Percentiles rank a stretch among this genome's conserved stretches.
These are phyloP conservation scores for Cyclostephanos invisitatus DNA, from an alignment of 108 stramenopile genomes.

Conservation along the genomic window DNA sequence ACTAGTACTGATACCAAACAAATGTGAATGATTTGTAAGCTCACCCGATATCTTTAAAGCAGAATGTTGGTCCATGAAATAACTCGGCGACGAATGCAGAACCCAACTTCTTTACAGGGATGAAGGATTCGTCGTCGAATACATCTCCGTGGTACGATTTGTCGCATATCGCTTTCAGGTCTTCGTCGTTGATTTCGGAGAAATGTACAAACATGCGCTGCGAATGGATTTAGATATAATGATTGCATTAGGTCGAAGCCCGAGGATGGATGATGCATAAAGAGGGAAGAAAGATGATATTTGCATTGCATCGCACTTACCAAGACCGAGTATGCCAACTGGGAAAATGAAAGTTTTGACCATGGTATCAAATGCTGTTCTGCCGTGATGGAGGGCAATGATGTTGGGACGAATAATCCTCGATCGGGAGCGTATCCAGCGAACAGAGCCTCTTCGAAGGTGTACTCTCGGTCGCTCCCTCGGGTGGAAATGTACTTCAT, in stretches of 20 bases:
- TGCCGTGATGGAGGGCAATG: constrained; percentile 53
- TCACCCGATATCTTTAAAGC: constrained; percentile 92
- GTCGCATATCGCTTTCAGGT: constrained; percentile 51
- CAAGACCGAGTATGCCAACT: constrained; percentile 62
- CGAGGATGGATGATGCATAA: not conserved
- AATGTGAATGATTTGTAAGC: constrained; percentile 5
- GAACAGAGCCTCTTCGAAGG: constrained; percentile 79
- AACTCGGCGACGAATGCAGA: constrained; percentile 74
- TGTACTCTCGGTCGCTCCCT: constrained; percentile 33
- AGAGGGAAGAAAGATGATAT: not conserved
- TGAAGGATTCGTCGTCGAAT: constrained; percentile 39
- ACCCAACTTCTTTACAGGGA: constrained; percentile 48
- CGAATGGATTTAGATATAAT: not conserved
- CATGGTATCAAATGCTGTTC: constrained; percentile 48
- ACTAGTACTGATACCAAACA: not conserved
- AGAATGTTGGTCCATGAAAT: constrained; percentile 91
- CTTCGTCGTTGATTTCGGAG: constrained; percentile 50
- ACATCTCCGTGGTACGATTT: constrained; percentile 52
- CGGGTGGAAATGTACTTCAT: constrained; percentile 83
- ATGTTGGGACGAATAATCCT: constrained; percentile 82
- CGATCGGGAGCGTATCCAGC: constrained; percentile 88
- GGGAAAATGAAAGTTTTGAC: constrained; percentile 58
- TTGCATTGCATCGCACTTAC: constrained; percentile 5
- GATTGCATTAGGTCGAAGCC: not conserved
- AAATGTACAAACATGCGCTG: constrained; percentile 57